Evolutionary conservation across 495 filamentous ascomycete genomes (phyloP).

Genomic region (Patellaria atrata): DNA sequence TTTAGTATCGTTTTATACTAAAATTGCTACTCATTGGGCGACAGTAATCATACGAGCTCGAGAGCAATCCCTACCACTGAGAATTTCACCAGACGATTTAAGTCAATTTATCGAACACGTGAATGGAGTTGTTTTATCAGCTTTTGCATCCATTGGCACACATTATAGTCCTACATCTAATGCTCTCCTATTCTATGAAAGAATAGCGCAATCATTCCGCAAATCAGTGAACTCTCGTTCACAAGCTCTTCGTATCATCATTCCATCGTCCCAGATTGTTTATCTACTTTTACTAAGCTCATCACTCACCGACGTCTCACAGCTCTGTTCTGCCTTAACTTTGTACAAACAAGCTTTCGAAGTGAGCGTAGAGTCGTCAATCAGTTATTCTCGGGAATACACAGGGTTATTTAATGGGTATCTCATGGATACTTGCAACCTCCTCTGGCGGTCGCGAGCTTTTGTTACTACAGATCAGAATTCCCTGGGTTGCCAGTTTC

Average conservation of each 20-base stretch:
- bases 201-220: no score
- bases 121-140: no score
- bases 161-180: no score
- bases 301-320: conserved; percentile 49
- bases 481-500: conserved; percentile 59
- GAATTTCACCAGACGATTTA: no score
- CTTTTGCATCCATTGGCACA: no score
- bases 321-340: conserved; percentile 50
- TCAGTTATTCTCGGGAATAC: conserved; percentile 35
- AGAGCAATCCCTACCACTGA: no score
- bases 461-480: conserved; percentile 54
- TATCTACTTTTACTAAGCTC: conserved; percentile 55
- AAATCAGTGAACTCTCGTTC: no score
- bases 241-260: conserved; percentile 41
- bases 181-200: no score
- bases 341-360: conserved; percentile 67
- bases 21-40: no score
- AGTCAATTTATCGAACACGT: no score
- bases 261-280: conserved; percentile 52
- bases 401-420: conserved; percentile 69
- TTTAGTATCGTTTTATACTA: no score
- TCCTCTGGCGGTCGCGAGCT: conserved; percentile 66
- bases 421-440: conserved; percentile 81
- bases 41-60: no score
- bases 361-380: conserved; percentile 33